phyloP scores from a whole-genome alignment of 2,329 filamentous ascomycete genomes.

The Trichophaea hybrida region DNA sequence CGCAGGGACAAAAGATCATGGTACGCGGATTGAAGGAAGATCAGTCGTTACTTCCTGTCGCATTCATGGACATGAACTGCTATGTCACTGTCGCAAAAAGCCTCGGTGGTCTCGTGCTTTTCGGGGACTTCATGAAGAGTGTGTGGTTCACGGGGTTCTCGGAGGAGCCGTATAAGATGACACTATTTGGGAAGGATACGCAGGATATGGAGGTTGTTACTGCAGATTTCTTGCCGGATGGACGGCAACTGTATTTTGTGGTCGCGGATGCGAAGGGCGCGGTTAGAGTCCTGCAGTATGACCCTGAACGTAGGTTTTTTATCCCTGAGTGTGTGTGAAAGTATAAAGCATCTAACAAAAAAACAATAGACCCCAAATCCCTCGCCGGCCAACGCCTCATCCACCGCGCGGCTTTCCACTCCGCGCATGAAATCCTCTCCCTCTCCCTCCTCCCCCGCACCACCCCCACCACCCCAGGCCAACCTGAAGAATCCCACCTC shows the following conservation, averaged over 20 bases:
- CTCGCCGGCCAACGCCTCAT: conserved; percentile 77
- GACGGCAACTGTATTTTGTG: conserved; percentile 66
- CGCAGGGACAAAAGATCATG: conserved; percentile 86
- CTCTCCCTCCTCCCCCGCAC: conserved; percentile 60
- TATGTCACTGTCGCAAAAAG: conserved; percentile 79
- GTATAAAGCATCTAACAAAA: background rate
- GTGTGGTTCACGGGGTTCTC: conserved; percentile 94
- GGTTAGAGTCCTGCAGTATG: conserved; percentile 79
- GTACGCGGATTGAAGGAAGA: conserved; percentile 92
- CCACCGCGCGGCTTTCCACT: conserved; percentile 75
- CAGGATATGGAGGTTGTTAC: conserved; percentile 63
- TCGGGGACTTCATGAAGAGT: conserved; percentile 84
- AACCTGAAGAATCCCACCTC: conserved; percentile 28
- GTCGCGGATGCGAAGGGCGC: conserved; percentile 74
- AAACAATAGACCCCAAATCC: conserved; percentile 65
- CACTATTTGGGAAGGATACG: conserved; percentile 75
- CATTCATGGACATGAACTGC: conserved; percentile 95
- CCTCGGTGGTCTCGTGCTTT: conserved; percentile 68
- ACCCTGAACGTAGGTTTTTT: conserved; percentile 64
- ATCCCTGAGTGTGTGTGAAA: background rate
- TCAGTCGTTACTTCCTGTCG: conserved; percentile 77
- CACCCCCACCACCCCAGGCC: conserved; percentile 33
- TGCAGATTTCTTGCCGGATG: conserved; percentile 78
- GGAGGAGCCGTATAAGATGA: conserved; percentile 92
- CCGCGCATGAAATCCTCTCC: conserved; percentile 61